Conservation (phyloP, 78 protist species). For the Protostelium mycophagum region DNA sequence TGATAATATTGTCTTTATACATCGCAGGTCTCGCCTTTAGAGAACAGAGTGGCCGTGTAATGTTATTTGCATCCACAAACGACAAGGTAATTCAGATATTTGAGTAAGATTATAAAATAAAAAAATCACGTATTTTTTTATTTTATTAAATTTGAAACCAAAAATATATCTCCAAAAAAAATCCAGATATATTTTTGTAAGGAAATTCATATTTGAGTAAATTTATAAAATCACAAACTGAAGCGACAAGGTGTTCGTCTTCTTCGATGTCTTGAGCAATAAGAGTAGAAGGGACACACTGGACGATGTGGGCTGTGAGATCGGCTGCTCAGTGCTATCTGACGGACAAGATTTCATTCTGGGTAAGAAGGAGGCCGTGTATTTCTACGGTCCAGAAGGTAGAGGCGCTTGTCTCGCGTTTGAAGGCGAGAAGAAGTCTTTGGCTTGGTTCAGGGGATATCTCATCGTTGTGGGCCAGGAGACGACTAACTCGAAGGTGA, state of each 20-base stretch:
- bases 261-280: background rate
- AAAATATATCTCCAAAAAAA: constrained; percentile 15
- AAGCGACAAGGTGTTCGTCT: background rate
- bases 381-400: constrained; percentile 39
- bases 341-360: constrained; percentile 49
- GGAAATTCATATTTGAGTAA: background rate
- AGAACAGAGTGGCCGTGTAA: background rate
- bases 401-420: constrained; percentile 63
- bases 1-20: background rate
- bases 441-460: constrained; percentile 71
- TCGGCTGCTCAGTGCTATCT: constrained; percentile 26
- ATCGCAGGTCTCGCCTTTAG: background rate
- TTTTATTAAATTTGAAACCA: constrained; percentile 10
- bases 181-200: background rate
- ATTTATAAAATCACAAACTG: constrained; percentile 8
- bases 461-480: constrained; percentile 63
- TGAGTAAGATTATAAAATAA: too few species aligned
- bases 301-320: constrained; percentile 50
- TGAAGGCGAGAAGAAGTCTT: constrained; percentile 28
- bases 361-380: constrained; percentile 49
- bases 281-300: background rate
- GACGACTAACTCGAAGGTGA: background rate
- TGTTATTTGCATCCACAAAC: background rate
- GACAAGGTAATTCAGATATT: background rate
- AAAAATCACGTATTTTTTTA: too few species aligned